Evolutionary conservation across 2,329 filamentous ascomycete species (phyloP).

Genomic region (Curvularia hawaiiensis): DNA sequence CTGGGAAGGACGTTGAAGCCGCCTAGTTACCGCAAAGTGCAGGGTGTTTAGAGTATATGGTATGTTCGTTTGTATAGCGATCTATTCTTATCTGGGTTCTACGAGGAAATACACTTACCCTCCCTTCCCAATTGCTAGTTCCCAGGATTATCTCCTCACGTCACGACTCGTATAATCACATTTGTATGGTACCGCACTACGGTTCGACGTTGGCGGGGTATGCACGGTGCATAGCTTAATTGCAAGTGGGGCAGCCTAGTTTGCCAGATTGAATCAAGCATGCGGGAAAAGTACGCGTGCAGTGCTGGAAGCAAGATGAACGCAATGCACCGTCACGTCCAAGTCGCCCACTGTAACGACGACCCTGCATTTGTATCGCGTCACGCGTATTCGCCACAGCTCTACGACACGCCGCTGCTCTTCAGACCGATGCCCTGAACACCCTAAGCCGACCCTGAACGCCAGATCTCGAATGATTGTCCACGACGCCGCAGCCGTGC

Average conservation of each 20-base stretch:
- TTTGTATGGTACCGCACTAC: neutral
- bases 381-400: neutral
- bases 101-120: neutral
- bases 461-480: neutral
- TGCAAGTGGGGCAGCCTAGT: slow-evolving; percentile 2
- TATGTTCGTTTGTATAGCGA: neutral
- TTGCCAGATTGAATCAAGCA: slow-evolving; percentile 3
- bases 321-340: neutral
- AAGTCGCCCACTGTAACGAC: neutral
- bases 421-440: neutral
- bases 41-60: slow-evolving; percentile 61
- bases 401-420: neutral
- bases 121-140: neutral
- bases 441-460: neutral
- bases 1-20: slow-evolving; percentile 85
- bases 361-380: neutral
- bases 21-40: slow-evolving; percentile 93
- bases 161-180: neutral
- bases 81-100: neutral
- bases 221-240: slow-evolving; percentile 3
- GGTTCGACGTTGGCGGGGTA: slow-evolving; percentile 1
- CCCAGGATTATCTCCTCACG: neutral
- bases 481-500: neutral
- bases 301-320: neutral
- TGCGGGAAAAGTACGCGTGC: slow-evolving; percentile 1